Evolutionary conservation across 176 grass and related monocot species (phyloP).

Genomic region (Canna indica): DNA sequence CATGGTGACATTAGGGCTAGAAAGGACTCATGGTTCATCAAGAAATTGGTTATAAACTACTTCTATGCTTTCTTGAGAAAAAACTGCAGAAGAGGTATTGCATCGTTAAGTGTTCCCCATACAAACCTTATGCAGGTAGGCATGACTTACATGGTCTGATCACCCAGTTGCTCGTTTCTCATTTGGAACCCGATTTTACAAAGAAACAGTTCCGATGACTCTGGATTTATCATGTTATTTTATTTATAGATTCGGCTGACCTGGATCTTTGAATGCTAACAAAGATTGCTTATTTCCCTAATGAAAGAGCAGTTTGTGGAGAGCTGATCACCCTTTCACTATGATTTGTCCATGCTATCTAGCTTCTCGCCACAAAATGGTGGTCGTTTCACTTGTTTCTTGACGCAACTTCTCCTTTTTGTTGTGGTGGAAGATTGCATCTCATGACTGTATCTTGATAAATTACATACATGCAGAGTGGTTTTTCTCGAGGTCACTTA

Average conservation of each 20-base stretch:
- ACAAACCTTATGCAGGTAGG: conserved; percentile 86
- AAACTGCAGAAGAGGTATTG: conserved; percentile 82
- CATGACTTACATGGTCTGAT: conserved; percentile 96
- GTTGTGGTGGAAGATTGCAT: background rate
- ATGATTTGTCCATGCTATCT: background rate
- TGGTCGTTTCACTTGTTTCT: background rate
- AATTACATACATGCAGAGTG: background rate
- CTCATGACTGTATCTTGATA: background rate
- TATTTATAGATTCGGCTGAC: background rate
- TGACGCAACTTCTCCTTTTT: background rate
- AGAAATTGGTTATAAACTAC: conserved; percentile 97
- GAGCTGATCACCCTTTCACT: conserved; percentile 1
- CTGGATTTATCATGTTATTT: background rate
- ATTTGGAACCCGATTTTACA: background rate
- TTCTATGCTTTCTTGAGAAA: conserved; percentile 87
- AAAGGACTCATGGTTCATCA: conserved; percentile 88
- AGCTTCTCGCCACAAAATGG: background rate
- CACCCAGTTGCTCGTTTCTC: background rate
- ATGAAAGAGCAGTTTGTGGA: background rate
- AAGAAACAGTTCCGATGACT: background rate
- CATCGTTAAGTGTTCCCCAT: conserved; percentile 55
- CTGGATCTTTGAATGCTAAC: conserved; percentile 1
- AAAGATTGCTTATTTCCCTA: background rate
- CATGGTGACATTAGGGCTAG: conserved; percentile 79
- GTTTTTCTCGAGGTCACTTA: background rate